Percentiles rank a stretch among this genome's conserved stretches.
Evolutionary conservation across 768 basidiomycete genomes (phyloP).

Genomic region (Hydnomerulius pinastri): DNA sequence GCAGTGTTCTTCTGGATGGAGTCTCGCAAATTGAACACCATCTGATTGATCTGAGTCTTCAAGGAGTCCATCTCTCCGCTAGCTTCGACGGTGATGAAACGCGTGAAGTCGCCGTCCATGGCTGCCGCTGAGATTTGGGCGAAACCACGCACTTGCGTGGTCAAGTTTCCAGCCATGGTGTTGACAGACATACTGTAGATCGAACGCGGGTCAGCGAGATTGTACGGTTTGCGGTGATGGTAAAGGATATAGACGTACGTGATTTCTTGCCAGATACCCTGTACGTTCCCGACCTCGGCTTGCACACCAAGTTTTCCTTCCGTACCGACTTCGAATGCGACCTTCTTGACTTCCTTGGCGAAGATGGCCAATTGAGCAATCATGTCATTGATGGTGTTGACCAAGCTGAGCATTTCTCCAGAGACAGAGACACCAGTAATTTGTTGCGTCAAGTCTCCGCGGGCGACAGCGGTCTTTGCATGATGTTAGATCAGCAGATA

Average conservation of each 20-base stretch:
- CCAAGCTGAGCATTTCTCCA: conserved; percentile 94
- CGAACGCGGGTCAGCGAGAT: not conserved
- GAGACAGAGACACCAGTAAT: conserved; percentile 90
- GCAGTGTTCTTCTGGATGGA: conserved; percentile 98
- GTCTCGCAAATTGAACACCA: conserved; percentile 97
- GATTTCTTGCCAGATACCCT: conserved; percentile 99
- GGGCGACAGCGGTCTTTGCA: conserved; percentile 82
- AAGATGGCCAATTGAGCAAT: conserved; percentile 70
- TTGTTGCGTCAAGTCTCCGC: conserved; percentile 92
- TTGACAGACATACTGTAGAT: conserved; percentile 83
- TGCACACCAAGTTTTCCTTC: conserved; percentile 99
- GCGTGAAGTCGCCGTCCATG: conserved; percentile 97
- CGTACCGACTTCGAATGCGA: conserved; percentile 96
- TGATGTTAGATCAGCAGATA: not conserved
- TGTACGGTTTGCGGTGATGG: not conserved
- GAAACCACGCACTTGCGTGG: conserved; percentile 98
- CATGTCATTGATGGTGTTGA: conserved; percentile 96
- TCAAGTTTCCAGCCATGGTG: conserved; percentile 95
- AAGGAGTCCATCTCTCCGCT: conserved; percentile 99
- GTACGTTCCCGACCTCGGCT: conserved; percentile 94
- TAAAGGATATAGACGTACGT: conserved; percentile 58
- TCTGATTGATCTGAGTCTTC: conserved; percentile 98
- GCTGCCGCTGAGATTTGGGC: conserved; percentile 98
- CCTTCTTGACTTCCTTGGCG: conserved; percentile 86
- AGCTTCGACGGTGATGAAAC: conserved; percentile 99